Conservation (phyloP, 176 grass and related monocot genomes). For the Neostapfia colusana region DNA sequence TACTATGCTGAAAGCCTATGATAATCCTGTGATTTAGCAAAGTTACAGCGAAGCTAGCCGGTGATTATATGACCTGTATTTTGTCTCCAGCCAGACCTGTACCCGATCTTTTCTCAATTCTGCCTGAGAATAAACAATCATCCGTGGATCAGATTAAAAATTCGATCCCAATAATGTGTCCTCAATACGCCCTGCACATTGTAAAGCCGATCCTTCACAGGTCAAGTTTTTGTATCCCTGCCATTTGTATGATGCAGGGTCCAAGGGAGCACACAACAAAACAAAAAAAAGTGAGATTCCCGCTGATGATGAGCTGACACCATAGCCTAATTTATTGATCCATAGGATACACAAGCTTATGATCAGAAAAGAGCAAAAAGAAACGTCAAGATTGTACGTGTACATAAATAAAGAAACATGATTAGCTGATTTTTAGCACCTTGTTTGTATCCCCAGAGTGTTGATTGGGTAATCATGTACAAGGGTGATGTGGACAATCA, state of each 20-base stretch:
- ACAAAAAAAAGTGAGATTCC: conserved; percentile 45
- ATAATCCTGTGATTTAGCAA: conserved; percentile 12
- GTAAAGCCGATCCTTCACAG: conserved; percentile 28
- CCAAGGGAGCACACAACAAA: conserved; percentile 31
- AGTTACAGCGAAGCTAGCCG: conserved; percentile 26
- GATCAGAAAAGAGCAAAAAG: conserved; percentile 34
- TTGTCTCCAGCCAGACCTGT: background rate
- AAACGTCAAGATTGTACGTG: conserved; percentile 41
- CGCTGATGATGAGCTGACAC: conserved; percentile 38
- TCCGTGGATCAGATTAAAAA: background rate
- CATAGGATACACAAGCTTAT: conserved; percentile 24
- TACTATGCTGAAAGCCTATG: conserved; percentile 9
- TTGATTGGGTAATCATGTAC: conserved; percentile 55
- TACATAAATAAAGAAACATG: conserved; percentile 16
- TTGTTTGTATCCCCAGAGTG: conserved; percentile 40
- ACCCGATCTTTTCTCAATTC: background rate
- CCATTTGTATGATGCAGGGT: conserved; percentile 54
- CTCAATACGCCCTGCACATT: conserved; percentile 16
- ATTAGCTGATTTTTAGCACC: conserved; percentile 29
- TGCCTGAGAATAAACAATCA: background rate
- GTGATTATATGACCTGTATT: conserved; percentile 19
- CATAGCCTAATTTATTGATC: conserved; percentile 6
- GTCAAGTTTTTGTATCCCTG: conserved; percentile 13
- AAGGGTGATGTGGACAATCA: conserved; percentile 37
- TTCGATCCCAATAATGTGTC: conserved; percentile 32